Conservation (phyloP, 2,329 filamentous ascomycete genomes). For the Diaporthe ilicicola region DNA sequence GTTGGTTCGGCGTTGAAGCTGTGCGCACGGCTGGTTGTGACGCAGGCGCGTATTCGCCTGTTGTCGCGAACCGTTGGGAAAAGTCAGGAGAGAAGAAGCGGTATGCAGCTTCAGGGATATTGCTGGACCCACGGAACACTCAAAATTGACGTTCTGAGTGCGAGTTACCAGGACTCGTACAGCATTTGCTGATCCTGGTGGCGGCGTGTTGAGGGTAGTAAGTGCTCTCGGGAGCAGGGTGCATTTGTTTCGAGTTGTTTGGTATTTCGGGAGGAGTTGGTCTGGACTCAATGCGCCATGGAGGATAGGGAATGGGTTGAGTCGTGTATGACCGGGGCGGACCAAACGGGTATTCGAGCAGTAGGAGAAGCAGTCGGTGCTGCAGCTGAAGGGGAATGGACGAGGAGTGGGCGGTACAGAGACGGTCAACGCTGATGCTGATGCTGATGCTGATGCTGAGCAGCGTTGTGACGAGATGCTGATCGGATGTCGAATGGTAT, state of each 20-base stretch:
- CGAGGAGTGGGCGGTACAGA: background rate
- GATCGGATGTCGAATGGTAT: background rate
- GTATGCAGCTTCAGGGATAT: background rate
- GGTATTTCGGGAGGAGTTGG: background rate
- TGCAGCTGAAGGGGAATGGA: background rate
- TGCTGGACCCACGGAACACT: slow-evolving; percentile 9
- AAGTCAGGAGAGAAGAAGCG: background rate
- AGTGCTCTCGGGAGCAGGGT: background rate
- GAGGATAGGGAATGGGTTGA: background rate
- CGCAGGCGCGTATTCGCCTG: background rate
- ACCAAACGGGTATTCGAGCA: background rate
- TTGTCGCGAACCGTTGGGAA: background rate
- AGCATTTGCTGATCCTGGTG: background rate
- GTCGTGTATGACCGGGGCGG: slow-evolving; percentile 5
- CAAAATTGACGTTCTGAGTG: background rate
- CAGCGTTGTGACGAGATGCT: background rate
- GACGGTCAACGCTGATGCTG: background rate
- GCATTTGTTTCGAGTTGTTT: slow-evolving; percentile 11
- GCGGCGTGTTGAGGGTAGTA: background rate
- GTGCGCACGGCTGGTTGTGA: background rate
- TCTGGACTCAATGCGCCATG: slow-evolving; percentile 21
- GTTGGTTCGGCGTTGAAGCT: background rate
- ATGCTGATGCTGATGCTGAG: slow-evolving; percentile 3
- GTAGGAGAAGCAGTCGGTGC: background rate
- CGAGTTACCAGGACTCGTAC: slow-evolving; percentile 1